Evolutionary conservation across 106 monocot species (phyloP).

Genomic region (Ottelia alismoides): DNA sequence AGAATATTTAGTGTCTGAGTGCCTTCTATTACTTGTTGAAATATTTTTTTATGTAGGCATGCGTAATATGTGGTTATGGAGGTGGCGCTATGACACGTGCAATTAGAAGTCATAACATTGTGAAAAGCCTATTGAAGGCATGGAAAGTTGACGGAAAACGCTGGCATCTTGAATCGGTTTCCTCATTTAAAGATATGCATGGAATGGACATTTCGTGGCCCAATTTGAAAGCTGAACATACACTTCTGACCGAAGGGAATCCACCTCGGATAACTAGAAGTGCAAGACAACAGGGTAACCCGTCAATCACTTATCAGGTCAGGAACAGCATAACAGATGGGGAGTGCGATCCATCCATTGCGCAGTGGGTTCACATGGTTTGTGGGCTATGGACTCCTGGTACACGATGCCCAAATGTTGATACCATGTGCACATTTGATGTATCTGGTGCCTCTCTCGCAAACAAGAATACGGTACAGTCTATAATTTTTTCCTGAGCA

Average conservation of each 20-base stretch:
- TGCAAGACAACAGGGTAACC: not conserved
- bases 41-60: constrained; percentile 30
- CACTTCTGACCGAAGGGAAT: not conserved
- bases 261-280: not conserved
- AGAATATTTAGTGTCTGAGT: no score
- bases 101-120: constrained; percentile 38
- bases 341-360: constrained; percentile 30
- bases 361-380: constrained; percentile 94
- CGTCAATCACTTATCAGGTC: constrained; percentile 3
- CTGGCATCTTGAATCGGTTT: constrained; percentile 5
- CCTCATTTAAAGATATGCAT: constrained; percentile 4
- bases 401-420: constrained; percentile 82
- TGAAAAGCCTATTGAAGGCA: constrained; percentile 52
- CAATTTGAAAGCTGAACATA: not conserved
- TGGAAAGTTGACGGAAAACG: constrained; percentile 26
- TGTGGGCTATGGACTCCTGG: constrained; percentile 98
- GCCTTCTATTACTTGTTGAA: not conserved
- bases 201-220: not conserved
- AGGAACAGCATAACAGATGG: constrained; percentile 38
- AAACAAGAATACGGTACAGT: constrained; percentile 53
- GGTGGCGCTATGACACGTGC: constrained; percentile 93
- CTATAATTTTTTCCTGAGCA: no score
- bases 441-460: constrained; percentile 58
- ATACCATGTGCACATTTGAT: constrained; percentile 90
- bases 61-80: constrained; percentile 91